These are phyloP conservation scores for Monosporascus sp. DNA, from an alignment of 2,329 filamentous ascomycete species.

Conservation along the genomic window DNA sequence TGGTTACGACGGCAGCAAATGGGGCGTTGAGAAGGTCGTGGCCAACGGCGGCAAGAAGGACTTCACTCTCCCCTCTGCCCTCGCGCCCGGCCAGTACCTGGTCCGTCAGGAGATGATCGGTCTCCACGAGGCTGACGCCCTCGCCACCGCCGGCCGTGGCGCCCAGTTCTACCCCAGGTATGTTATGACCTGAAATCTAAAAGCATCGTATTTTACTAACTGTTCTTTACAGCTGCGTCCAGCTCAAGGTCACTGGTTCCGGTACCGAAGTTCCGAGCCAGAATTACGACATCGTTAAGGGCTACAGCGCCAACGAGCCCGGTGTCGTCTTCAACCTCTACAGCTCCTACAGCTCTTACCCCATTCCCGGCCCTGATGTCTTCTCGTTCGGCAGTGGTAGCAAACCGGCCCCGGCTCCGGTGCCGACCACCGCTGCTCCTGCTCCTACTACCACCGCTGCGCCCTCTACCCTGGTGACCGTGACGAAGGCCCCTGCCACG, in stretches of 20 bases:
- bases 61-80: conserved; percentile 39
- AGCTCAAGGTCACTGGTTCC: conserved; percentile 52
- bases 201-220: too few relatives aligned
- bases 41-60: conserved; percentile 43
- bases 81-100: conserved; percentile 47
- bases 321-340: conserved; percentile 59
- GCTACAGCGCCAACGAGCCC: conserved; percentile 52
- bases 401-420: not conserved
- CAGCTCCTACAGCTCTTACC: conserved; percentile 25
- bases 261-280: conserved; percentile 41
- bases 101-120: conserved; percentile 52
- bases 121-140: conserved; percentile 39
- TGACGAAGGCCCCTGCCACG: not conserved
- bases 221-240: conserved; percentile 39
- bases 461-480: not conserved
- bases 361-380: conserved; percentile 30
- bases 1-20: conserved; percentile 33
- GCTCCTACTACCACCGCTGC: not conserved
- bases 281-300: conserved; percentile 42
- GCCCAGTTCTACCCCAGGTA: conserved; percentile 47
- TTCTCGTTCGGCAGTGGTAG: conserved; percentile 20
- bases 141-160: conserved; percentile 31
- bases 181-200: too few relatives aligned
- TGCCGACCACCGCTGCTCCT: not conserved
- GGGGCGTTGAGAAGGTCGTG: conserved; percentile 41